Base-by-base conservation (phyloP, 225 moss, liverwort and hornwort genomes). In the Thuidium tamariscinum region DNA sequence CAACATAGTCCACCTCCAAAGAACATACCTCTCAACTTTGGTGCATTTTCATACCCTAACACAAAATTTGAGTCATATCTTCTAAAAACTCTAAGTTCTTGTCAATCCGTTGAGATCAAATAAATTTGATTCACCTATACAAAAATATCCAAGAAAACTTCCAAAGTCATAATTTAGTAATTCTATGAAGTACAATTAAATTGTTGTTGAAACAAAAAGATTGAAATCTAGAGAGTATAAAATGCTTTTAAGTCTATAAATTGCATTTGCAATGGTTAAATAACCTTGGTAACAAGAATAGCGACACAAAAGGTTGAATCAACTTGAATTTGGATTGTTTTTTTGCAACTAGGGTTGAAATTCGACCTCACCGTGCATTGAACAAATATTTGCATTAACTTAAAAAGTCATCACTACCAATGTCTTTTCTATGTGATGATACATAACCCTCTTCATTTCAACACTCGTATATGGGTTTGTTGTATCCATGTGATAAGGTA, bases 391-490 rank as follows among this genome's bases (percentile, higher is more conserved):
- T 41, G n/a, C n/a, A n/a, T n/a, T n/a, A n/a, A n/a, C n/a, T n/a
- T n/a, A n/a, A n/a, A n/a, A n/a, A 39, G 15, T n/a, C 41, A 67
- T 26, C 8, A 41, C 41, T 5, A 69, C 26, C 5, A 1, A 25
- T 1, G 7, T 69, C 41, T 42, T 26, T 8, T 41, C 5, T 3
- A 26, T 15, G 16, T 26, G 5, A 41, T 17, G 29, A 46, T 46
- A 29, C 17, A 71, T 16, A 29, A 10, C 5, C 16, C 27, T 42
- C 27, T 42, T 29, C 5, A 29, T 44, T 71, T 44, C 2, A 16
- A 2, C 41, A 69, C 2, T 0, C 14, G 3, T 36, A 36, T 9
- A 20, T 6, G 2, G 11, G 4, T 1, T 5, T 20, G 66, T 21
- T 6, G 20, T 3, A 66, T 21, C 10, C 66, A 36, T 36, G 36